Conservation (phyloP, 2,329 filamentous ascomycete genomes). For the Moelleriella libera region DNA sequence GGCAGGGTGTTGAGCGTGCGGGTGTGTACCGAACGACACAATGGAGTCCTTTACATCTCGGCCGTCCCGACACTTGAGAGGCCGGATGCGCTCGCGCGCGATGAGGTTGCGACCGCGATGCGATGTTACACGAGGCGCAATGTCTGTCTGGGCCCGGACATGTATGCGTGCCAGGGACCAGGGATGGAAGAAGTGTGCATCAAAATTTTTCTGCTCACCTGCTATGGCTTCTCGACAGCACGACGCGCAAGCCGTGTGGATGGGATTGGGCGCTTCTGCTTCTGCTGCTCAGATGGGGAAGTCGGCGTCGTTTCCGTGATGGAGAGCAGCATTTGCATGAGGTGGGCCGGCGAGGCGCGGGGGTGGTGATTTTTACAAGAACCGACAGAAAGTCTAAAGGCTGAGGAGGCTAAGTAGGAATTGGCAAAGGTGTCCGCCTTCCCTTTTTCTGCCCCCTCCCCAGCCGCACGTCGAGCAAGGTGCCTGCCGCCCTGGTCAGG, state of each 20-base stretch:
- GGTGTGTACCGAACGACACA: neutral
- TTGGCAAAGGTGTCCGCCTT: too few relatives aligned
- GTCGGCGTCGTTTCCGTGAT: neutral
- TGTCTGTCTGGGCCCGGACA: neutral
- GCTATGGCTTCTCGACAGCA: too few relatives aligned
- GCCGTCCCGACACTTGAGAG: neutral
- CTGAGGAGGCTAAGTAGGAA: too few relatives aligned
- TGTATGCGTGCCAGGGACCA: neutral
- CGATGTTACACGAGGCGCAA: slow-evolving; percentile 6
- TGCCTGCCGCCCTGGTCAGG: too few relatives aligned
- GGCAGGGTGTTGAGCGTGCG: neutral
- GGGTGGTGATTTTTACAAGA: too few relatives aligned
- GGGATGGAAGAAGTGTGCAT: neutral
- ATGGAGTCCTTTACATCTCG: neutral
- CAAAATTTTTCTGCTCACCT: slow-evolving; percentile 1
- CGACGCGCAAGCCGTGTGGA: neutral
- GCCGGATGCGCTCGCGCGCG: slow-evolving; percentile 1
- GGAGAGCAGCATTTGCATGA: neutral
- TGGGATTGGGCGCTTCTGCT: neutral
- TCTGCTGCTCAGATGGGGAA: neutral
- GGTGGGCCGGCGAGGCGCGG: too few relatives aligned
- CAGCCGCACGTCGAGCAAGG: too few relatives aligned
- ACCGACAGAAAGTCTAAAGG: too few relatives aligned
- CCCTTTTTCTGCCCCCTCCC: too few relatives aligned
- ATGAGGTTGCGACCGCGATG: slow-evolving; percentile 4